These are phyloP conservation scores for Marasmius fiardii DNA, from an alignment of 1,284 basidiomycete species.

Conservation along the genomic window DNA sequence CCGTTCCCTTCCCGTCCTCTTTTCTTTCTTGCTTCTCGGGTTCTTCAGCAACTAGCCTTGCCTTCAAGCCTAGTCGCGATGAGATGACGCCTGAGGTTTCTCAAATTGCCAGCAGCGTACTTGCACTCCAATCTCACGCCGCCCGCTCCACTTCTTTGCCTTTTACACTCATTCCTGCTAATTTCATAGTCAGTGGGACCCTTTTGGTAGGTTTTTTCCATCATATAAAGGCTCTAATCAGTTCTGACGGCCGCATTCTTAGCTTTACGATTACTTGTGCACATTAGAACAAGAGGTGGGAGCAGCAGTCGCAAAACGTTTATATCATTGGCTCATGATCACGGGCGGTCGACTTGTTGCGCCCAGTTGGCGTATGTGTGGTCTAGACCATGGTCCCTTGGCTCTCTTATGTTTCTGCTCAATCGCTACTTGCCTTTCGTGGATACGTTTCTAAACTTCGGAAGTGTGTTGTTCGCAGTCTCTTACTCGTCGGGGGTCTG, in stretches of 20 bases:
- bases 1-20: no score
- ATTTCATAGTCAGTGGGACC: slow-evolving; percentile 4
- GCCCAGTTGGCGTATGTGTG: slow-evolving; percentile 35
- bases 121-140: background rate
- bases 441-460: slow-evolving; percentile 35
- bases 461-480: slow-evolving; percentile 21
- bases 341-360: no score
- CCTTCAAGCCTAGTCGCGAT: no score
- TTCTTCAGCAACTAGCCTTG: no score
- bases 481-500: background rate
- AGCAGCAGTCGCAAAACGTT: background rate
- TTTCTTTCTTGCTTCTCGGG: no score
- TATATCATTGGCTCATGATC: background rate
- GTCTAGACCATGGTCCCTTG: slow-evolving; percentile 28
- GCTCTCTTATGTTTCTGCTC: slow-evolving; percentile 33
- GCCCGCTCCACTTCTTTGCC: background rate
- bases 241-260: background rate
- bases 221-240: background rate
- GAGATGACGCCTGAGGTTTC: background rate
- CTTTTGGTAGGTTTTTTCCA: slow-evolving; percentile 3
- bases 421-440: slow-evolving; percentile 42
- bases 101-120: background rate
- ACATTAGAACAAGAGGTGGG: slow-evolving; percentile 38
- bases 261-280: slow-evolving; percentile 36
- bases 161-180: slow-evolving; percentile 1